Conservation (phyloP, 805 yeast species). For the Hanseniaspora occidentalis region DNA sequence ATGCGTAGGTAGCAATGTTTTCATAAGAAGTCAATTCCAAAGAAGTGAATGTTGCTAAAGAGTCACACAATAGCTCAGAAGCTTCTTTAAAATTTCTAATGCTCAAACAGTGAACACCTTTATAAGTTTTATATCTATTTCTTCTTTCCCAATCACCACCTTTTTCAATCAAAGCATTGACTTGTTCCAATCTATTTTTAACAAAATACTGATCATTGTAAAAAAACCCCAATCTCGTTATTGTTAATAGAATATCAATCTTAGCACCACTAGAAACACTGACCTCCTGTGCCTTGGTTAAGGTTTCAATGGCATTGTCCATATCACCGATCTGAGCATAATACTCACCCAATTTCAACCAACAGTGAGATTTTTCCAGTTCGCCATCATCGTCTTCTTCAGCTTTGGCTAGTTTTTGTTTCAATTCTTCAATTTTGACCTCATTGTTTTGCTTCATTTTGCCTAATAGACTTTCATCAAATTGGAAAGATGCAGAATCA, state of each 20-base stretch:
- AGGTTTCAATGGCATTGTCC: slow-evolving; percentile 50
- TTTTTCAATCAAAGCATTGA: slow-evolving; percentile 68
- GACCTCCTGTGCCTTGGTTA: slow-evolving; percentile 60
- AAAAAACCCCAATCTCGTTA: slow-evolving; percentile 82
- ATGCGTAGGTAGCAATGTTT: slow-evolving; percentile 78
- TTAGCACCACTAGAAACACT: slow-evolving; percentile 83
- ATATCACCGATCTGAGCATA: slow-evolving; percentile 79
- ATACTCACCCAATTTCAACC: slow-evolving; percentile 76
- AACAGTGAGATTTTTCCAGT: slow-evolving; percentile 61
- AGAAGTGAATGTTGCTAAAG: slow-evolving; percentile 90
- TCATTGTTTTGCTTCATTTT: slow-evolving; percentile 41
- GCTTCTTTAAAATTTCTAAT: slow-evolving; percentile 82
- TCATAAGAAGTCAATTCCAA: slow-evolving; percentile 83
- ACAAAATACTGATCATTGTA: slow-evolving; percentile 65
- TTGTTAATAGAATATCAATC: slow-evolving; percentile 73
- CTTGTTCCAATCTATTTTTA: slow-evolving; percentile 59
- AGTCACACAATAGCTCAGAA: slow-evolving; percentile 72
- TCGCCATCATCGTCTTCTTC: slow-evolving; percentile 70
- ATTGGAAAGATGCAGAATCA: slow-evolving; percentile 28
- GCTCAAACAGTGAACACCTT: slow-evolving; percentile 73
- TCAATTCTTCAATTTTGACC: slow-evolving; percentile 35
- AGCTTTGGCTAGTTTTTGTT: slow-evolving; percentile 33
- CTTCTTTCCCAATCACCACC: slow-evolving; percentile 99
- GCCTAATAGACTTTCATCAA: slow-evolving; percentile 49
- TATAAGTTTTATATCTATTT: slow-evolving; percentile 83